Conservation (phyloP, 2,329 filamentous ascomycete genomes). For the Calonectria fujianensis region DNA sequence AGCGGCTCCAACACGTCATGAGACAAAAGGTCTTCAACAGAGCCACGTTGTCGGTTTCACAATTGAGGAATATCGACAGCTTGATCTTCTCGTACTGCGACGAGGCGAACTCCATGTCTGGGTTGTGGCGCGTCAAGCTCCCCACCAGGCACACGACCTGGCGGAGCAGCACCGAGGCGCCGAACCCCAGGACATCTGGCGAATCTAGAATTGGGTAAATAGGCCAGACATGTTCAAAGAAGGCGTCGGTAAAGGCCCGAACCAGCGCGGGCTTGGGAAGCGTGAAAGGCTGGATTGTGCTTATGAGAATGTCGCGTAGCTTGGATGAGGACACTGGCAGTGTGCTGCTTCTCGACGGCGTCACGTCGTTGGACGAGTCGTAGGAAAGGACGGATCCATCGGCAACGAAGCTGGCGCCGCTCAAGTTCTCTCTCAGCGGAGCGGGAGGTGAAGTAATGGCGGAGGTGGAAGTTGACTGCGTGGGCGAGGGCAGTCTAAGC, state of each 20-base stretch:
- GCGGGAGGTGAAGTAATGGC: background rate
- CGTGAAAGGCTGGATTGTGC: background rate
- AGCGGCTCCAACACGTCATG: slow-evolving; percentile 24
- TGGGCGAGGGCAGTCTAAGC: slow-evolving; percentile 3
- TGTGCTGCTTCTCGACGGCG: background rate
- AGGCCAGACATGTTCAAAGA: slow-evolving; percentile 19
- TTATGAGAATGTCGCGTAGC: slow-evolving; percentile 17
- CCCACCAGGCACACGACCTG: slow-evolving; percentile 34
- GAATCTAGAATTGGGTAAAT: slow-evolving; percentile 24
- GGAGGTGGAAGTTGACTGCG: background rate
- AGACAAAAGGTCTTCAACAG: slow-evolving; percentile 30
- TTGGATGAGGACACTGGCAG: background rate
- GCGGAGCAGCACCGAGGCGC: slow-evolving; percentile 23
- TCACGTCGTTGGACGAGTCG: background rate
- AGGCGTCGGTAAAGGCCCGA: slow-evolving; percentile 27
- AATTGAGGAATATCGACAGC: slow-evolving; percentile 22
- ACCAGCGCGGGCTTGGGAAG: slow-evolving; percentile 22
- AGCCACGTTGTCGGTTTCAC: slow-evolving; percentile 12
- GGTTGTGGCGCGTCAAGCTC: slow-evolving; percentile 22
- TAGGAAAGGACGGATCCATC: slow-evolving; percentile 13
- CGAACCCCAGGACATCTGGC: background rate
- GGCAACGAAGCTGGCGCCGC: background rate
- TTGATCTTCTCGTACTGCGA: slow-evolving; percentile 35
- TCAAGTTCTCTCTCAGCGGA: background rate
- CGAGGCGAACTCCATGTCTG: slow-evolving; percentile 12